Conservation (phyloP, 164 flowering plant species). For the Malania oleifera region DNA sequence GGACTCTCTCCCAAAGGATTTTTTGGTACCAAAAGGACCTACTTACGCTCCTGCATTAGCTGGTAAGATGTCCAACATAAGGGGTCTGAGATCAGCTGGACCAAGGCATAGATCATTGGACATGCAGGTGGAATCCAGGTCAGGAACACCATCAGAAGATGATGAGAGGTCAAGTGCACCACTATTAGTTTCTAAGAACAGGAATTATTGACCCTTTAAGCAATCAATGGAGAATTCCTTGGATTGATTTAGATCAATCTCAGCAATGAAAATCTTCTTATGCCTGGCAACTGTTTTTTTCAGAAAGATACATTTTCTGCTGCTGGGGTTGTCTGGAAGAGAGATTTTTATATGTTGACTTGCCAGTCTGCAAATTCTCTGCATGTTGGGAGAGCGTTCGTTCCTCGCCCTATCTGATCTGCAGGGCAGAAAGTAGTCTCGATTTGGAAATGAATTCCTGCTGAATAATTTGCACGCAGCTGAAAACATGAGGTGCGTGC, state of each 20-base stretch:
- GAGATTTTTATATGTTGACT: no score
- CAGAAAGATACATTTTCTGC: constrained; percentile 39
- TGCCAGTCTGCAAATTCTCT: no score
- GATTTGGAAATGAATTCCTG: no score
- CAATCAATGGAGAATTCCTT: constrained; percentile 35
- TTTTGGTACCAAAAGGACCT: constrained; percentile 43
- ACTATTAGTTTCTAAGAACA: constrained; percentile 39
- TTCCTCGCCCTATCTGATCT: no score
- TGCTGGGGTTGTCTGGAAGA: constrained; percentile 28
- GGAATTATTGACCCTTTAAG: constrained; percentile 38
- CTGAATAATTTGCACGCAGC: no score
- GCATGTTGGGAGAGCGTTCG: no score
- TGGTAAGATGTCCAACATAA: constrained; percentile 33
- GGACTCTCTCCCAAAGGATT: constrained; percentile 85
- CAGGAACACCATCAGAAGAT: constrained; percentile 45
- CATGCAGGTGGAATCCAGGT: constrained; percentile 54
- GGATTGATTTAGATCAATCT: constrained; percentile 42
- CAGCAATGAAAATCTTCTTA: constrained; percentile 55
- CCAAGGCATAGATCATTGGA: constrained; percentile 55
- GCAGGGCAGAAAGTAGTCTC: no score
- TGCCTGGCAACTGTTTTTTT: constrained; percentile 50
- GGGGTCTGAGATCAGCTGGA: constrained; percentile 52
- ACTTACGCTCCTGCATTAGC: constrained; percentile 31
- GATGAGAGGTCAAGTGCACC: constrained; percentile 33
- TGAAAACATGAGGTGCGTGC: no score